phyloP scores from a whole-genome alignment of 495 filamentous ascomycete species.

The Penicillium egyptiacum region DNA sequence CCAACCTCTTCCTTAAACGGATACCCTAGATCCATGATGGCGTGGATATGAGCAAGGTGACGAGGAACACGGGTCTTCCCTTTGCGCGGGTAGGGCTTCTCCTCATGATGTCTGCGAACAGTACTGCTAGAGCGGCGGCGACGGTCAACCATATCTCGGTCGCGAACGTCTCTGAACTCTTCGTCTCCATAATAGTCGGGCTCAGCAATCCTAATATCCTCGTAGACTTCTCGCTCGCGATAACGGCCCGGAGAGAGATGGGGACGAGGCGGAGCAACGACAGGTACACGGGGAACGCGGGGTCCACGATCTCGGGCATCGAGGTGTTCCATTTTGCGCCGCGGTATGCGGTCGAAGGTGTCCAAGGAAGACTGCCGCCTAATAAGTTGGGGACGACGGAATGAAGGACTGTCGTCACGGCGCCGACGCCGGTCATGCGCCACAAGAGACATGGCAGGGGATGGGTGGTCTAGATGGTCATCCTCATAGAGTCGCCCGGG shows the following conservation, averaged over 20 bases:
- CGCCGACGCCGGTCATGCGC: slow-evolving; percentile 42
- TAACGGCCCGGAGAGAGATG: slow-evolving; percentile 44
- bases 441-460: slow-evolving; percentile 42
- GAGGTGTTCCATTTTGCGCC: slow-evolving; percentile 54
- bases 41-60: slow-evolving; percentile 70
- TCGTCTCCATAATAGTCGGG: slow-evolving; percentile 68
- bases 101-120: slow-evolving; percentile 41
- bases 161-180: slow-evolving; percentile 59
- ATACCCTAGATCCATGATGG: slow-evolving; percentile 80
- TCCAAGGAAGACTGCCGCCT: slow-evolving; percentile 69
- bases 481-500: slow-evolving; percentile 50
- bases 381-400: slow-evolving; percentile 55
- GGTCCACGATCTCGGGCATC: slow-evolving; percentile 44
- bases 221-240: slow-evolving; percentile 53
- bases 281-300: slow-evolving; percentile 20
- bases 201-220: slow-evolving; percentile 68
- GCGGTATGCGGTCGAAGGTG: slow-evolving; percentile 68
- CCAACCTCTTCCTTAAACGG: slow-evolving; percentile 81
- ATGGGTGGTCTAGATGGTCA: slow-evolving; percentile 47
- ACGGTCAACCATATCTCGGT: slow-evolving; percentile 45
- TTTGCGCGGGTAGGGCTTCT: slow-evolving; percentile 68
- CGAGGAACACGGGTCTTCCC: slow-evolving; percentile 85
- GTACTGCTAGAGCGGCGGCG: slow-evolving; percentile 49
- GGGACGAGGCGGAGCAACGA: slow-evolving; percentile 33
- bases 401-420: slow-evolving; percentile 41